phyloP scores from a whole-genome alignment of 352 stramenopile genomes.

The Pythium rishiriense region DNA sequence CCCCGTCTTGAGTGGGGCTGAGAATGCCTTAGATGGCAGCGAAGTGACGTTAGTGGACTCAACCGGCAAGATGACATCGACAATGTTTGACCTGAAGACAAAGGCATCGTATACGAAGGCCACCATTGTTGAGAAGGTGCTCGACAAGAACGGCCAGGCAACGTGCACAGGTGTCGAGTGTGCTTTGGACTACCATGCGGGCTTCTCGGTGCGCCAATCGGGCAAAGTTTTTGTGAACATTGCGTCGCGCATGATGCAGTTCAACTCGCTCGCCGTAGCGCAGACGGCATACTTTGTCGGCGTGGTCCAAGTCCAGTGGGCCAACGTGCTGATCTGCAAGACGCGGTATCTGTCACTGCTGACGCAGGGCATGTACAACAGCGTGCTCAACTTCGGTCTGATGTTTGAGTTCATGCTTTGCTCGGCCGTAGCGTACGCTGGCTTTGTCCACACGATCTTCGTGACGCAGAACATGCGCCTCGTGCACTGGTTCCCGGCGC shows the following conservation, averaged over 20 bases:
- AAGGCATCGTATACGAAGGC: slow-evolving; percentile 48
- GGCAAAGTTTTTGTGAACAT: slow-evolving; percentile 72
- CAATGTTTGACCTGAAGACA: slow-evolving; percentile 34
- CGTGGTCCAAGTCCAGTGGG: slow-evolving; percentile 89
- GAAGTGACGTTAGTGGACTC: slow-evolving; percentile 41
- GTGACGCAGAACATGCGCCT: slow-evolving; percentile 86
- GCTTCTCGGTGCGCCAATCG: slow-evolving; percentile 40
- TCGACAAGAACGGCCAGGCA: slow-evolving; percentile 28
- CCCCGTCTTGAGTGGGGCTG: slow-evolving; percentile 36
- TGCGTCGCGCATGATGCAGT: slow-evolving; percentile 85
- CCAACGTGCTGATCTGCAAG: slow-evolving; percentile 93
- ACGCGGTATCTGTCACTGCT: slow-evolving; percentile 90
- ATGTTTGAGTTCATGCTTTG: slow-evolving; percentile 92
- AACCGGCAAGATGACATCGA: slow-evolving; percentile 31
- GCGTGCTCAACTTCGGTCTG: slow-evolving; percentile 92
- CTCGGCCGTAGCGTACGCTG: slow-evolving; percentile 80
- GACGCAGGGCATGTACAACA: slow-evolving; percentile 92
- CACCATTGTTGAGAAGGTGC: slow-evolving; percentile 52
- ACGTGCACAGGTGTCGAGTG: slow-evolving; percentile 45
- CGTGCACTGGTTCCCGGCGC: slow-evolving; percentile 89
- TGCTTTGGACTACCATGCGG: slow-evolving; percentile 56
- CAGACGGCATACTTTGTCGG: slow-evolving; percentile 89
- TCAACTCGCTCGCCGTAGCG: slow-evolving; percentile 75
- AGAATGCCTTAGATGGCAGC: slow-evolving; percentile 38
- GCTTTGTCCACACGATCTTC: slow-evolving; percentile 83